Evolutionary conservation across 2,329 filamentous ascomycete genomes (phyloP), one percentile per base, ranked within the genome.

Genomic region (Fusarium austroafricanum): DNA sequence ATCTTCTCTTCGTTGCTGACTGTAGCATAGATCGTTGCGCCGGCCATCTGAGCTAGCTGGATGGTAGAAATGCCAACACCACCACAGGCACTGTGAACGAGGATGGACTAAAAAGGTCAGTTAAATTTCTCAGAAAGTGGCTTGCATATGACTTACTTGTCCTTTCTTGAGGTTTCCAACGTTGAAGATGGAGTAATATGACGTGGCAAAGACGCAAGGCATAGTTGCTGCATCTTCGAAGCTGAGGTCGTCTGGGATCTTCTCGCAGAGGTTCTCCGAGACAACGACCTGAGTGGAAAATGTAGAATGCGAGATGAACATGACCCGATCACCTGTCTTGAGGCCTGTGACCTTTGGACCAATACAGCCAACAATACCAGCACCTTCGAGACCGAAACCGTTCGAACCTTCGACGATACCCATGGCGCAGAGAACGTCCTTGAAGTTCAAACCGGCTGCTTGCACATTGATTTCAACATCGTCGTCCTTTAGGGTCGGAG

Each of bases 201-300:
- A 43, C 6, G 54, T 57, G 1, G 54, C 47, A 43, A 54, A 57
- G 2, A 57, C 54, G 6, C 47, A 54, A 9, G 54, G 54, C 10
- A 57, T 54, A 3, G 38, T 57, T 17, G 54, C 54, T 10, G 54
- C 54, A 9, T 54, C 38, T n/a, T 57, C 54, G 17, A 43, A 57
- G 4, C 23, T n/a, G 2, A 57, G 38, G 20, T 44, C 17, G 7
- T 38, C 47, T 4, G 54, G 47, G 14, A 57, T 57, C 15, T 26
- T 26, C 26, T 26, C 26, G 9, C 26, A 26, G 9, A 26, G 26
- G 9, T 26, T 26, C 26, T 26, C 26, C 2, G 26, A 26, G 26
- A 26, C 26, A 26, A 26, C 26, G 9, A 26, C 26, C 26, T 26
- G 26, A 10, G 26, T 26, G 7, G 26, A 26, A 8, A 26, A 26